phyloP scores from a whole-genome alignment of 2,329 filamentous ascomycete species.

The Paraphaeosphaeria sporulosa region DNA sequence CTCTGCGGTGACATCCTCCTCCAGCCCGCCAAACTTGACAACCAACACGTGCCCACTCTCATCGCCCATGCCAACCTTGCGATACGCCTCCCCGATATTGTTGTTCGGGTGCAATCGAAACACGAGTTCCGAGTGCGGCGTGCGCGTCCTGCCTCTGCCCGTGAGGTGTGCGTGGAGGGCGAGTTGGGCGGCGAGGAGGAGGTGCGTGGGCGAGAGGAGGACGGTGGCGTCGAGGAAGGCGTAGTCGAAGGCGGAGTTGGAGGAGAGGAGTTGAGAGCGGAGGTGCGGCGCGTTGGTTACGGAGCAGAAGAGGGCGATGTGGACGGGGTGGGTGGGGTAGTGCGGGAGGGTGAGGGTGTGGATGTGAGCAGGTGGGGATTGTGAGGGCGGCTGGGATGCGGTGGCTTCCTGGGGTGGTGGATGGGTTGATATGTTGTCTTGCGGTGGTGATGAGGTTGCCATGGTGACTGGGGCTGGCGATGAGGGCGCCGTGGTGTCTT shows the following conservation, averaged over 20 bases:
- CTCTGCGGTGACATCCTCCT: slow-evolving; percentile 27
- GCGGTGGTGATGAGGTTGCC: background rate
- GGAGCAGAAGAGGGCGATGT: slow-evolving; percentile 77
- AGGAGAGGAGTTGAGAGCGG: slow-evolving; percentile 81
- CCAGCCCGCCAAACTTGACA: slow-evolving; percentile 71
- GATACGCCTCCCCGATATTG: slow-evolving; percentile 92
- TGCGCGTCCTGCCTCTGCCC: slow-evolving; percentile 75
- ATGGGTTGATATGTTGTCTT: background rate
- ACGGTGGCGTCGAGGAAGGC: slow-evolving; percentile 87
- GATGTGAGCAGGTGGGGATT: slow-evolving; percentile 44
- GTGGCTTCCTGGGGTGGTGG: slow-evolving; percentile 38
- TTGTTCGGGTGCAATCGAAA: slow-evolving; percentile 81
- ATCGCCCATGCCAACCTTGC: slow-evolving; percentile 81
- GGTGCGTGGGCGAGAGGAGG: slow-evolving; percentile 74
- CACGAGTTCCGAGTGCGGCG: slow-evolving; percentile 89
- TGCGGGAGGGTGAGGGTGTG: slow-evolving; percentile 79
- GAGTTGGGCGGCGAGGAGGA: slow-evolving; percentile 78
- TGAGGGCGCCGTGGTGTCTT: background rate
- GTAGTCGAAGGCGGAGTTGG: slow-evolving; percentile 89
- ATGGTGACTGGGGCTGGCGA: background rate
- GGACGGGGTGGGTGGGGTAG: slow-evolving; percentile 72
- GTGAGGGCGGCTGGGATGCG: slow-evolving; percentile 44
- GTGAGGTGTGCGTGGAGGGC: slow-evolving; percentile 73
- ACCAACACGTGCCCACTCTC: slow-evolving; percentile 76
- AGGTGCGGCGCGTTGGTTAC: slow-evolving; percentile 81